A percentile compares a stretch with the other conserved stretches of the same genome.
Evolutionary conservation across 2,329 filamentous ascomycete genomes (phyloP).

Genomic region (Cryphonectria nitschkei): DNA sequence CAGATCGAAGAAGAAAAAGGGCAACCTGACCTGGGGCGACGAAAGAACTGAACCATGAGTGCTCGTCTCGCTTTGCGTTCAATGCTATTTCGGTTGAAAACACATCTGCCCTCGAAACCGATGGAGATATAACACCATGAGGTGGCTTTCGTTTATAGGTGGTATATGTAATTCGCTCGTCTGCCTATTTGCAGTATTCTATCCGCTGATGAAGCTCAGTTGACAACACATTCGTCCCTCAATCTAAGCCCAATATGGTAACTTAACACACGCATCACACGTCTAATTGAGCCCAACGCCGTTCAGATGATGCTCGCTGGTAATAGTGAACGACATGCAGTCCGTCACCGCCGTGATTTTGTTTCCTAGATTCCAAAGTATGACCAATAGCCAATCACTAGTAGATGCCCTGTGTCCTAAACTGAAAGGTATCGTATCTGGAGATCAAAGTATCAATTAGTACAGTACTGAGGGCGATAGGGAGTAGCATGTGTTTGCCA

Average conservation of each 20-base stretch:
- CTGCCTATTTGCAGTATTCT: conserved; percentile 6
- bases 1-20: not conserved
- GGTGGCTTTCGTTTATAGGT: not conserved
- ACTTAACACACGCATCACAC: conserved; percentile 5
- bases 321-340: conserved; percentile 9
- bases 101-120: not conserved
- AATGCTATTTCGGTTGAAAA: not conserved
- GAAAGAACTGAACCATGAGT: not conserved
- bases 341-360: conserved; percentile 11
- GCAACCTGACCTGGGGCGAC: not conserved
- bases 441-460: not conserved
- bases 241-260: not conserved
- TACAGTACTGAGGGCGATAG: conserved; percentile 11
- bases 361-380: conserved; percentile 14
- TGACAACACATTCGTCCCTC: not conserved
- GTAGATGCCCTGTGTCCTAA: conserved; percentile 86
- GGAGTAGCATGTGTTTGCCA: no score
- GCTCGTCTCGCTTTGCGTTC: no score
- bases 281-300: conserved; percentile 24
- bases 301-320: conserved; percentile 23
- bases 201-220: conserved; percentile 1
- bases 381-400: conserved; percentile 42
- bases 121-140: not conserved
- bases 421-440: conserved; percentile 85
- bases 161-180: conserved; percentile 4